phyloP scores from a whole-genome alignment of 2,329 filamentous ascomycete species.

The Lasiodiplodia hormozganensis region DNA sequence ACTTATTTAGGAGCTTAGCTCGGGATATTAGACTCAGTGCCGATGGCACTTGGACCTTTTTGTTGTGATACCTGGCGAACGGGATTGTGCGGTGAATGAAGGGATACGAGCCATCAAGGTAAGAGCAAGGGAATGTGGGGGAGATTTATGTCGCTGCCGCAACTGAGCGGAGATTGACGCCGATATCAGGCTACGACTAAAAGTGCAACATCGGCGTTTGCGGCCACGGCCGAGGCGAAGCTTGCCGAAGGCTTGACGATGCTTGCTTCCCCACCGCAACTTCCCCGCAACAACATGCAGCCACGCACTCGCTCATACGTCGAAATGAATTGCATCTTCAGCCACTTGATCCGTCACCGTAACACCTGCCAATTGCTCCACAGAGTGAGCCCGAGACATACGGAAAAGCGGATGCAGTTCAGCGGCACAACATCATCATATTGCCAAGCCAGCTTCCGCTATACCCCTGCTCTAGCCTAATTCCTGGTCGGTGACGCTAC shows the following conservation, averaged over 20 bases:
- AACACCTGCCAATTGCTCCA: not conserved
- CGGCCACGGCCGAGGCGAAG: not conserved
- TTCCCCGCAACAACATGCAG: conserved; percentile 1
- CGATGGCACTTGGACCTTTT: too few species aligned
- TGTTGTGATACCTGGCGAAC: too few species aligned
- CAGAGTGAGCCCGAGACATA: not conserved
- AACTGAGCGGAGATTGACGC: too few species aligned
- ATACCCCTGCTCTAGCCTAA: conserved; percentile 5
- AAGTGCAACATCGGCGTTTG: not conserved
- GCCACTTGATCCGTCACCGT: not conserved
- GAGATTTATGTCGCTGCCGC: not conserved
- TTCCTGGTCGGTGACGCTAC: conserved; percentile 7
- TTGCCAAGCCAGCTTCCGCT: conserved; percentile 5
- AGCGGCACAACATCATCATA: not conserved
- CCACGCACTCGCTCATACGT: not conserved
- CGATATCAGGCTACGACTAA: not conserved
- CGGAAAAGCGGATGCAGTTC: not conserved
- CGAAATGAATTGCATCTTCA: not conserved
- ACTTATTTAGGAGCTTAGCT: too few species aligned
- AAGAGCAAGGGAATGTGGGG: not conserved
- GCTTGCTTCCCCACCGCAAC: not conserved
- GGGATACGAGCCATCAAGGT: not conserved
- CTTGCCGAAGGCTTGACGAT: conserved; percentile 23
- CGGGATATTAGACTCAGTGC: too few species aligned
- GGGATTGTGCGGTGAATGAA: too few species aligned